Base-by-base conservation (phyloP, 371 early-diverging fungal genomes). In the Apophysomyces elegans region DNA sequence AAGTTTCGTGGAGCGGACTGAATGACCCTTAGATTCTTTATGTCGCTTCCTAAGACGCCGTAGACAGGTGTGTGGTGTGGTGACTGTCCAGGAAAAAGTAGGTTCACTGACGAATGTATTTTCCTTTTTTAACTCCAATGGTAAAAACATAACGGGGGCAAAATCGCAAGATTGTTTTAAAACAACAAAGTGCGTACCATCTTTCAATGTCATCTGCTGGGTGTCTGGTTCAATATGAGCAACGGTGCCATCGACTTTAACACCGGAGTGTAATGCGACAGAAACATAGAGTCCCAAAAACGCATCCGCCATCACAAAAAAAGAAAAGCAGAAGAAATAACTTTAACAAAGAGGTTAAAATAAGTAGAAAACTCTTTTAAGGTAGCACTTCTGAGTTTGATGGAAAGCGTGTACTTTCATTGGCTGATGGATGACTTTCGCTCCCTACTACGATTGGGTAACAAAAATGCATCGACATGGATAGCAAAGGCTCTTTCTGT, bases 281-380 rank as follows among this genome's bases (percentile, higher is more conserved):
- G 76, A 70, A 56, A 86, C 83, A 46, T 72, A 76, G 44, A 83
- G 67, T 39, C 89, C 89, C 56, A 86, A 65, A 63, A 86, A 89
- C 44, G 80, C 77, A 62, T 84, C 82, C 36, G 86, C 79, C 88
- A 88, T 88, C 11, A 59, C 5, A 47, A 37, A 63, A 18, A 38
- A 45, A 58, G n/a, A 64, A 39, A 21, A 26, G 21, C 21, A 21
- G 16, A 50, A 21, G 21, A 50, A 21, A 8, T 41, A 11, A 13
- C 41, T 13, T 41, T 41, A 41, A 41, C 41, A 1, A 11, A 41
- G 41, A 41, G 32, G 32, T 26, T 26, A 26, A 26, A 26, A 26
- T 26, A 26, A 2, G 2, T 26, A 26, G 32, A 26, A 26, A 26
- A 26, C 32, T 26, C 32, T 26, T 26, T 26, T 2, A 2, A 3